Conservation (phyloP, 495 filamentous ascomycete genomes). For the Xylaria nigripes region DNA sequence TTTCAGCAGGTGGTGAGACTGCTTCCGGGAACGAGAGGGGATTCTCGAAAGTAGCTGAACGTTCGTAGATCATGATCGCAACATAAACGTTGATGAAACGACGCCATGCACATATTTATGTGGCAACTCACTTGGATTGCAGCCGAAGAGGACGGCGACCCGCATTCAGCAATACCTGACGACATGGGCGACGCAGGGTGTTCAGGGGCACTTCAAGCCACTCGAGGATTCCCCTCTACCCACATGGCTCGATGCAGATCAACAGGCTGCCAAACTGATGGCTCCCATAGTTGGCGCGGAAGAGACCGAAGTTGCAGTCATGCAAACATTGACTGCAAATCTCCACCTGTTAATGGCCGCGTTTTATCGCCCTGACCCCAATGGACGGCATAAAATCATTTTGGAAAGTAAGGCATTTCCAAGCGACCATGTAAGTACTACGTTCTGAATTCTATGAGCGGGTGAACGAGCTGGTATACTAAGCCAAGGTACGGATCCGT, state of each 20-base stretch:
- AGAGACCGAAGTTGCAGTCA: conserved; percentile 75
- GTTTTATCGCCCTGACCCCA: conserved; percentile 73
- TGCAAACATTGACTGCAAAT: conserved; percentile 90
- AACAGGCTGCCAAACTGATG: conserved; percentile 60
- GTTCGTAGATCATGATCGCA: conserved; percentile 27
- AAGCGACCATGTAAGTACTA: conserved; percentile 61
- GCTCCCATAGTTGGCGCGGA: conserved; percentile 79
- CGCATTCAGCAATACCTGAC: conserved; percentile 71
- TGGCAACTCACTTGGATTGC: conserved; percentile 92
- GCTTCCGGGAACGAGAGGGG: background rate
- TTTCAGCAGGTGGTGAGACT: conserved; percentile 29
- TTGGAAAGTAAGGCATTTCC: conserved; percentile 92
- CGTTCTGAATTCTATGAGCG: background rate
- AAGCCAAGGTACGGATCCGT: background rate
- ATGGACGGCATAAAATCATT: conserved; percentile 77
- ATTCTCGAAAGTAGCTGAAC: conserved; percentile 13
- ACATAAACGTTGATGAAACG: conserved; percentile 19
- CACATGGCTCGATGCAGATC: conserved; percentile 76
- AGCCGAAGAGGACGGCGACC: conserved; percentile 62
- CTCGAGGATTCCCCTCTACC: conserved; percentile 65
- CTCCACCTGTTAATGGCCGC: conserved; percentile 84
- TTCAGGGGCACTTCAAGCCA: conserved; percentile 85
- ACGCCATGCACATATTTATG: conserved; percentile 71
- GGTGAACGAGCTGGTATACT: background rate
- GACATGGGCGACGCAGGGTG: conserved; percentile 89